phyloP scores from a whole-genome alignment of 495 filamentous ascomycete species.

The Neurospora discreta region DNA sequence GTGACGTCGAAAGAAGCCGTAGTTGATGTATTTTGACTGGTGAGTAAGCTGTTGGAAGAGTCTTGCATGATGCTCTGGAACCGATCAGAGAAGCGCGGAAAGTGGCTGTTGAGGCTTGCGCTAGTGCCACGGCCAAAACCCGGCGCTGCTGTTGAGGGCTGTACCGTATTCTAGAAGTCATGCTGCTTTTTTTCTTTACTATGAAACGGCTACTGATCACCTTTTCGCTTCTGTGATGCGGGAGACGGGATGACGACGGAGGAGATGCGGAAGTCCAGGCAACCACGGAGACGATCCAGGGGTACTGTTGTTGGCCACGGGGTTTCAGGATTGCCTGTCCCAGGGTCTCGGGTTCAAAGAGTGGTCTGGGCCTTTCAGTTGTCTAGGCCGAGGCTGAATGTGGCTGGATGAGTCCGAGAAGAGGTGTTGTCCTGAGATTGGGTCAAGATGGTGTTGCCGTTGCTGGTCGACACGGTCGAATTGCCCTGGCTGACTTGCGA shows the following conservation, averaged over 20 bases:
- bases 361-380: not conserved
- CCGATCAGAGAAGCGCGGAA: not conserved
- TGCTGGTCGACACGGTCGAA: not conserved
- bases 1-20: constrained; percentile 1
- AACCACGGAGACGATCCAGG: not conserved
- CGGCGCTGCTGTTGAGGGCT: not conserved
- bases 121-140: not conserved
- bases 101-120: not conserved
- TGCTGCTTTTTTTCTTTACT: not conserved
- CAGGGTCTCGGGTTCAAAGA: not conserved
- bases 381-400: not conserved
- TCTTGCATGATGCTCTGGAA: not conserved
- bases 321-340: not conserved
- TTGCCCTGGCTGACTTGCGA: not conserved
- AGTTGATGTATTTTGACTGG: not conserved
- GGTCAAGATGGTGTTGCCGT: not conserved
- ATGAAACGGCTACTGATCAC: not conserved
- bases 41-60: not conserved
- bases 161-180: not conserved
- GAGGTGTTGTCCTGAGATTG: not conserved
- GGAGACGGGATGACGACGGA: not conserved
- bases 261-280: not conserved
- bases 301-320: not conserved
- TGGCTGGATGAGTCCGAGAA: not conserved
- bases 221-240: not conserved